Percentiles rank a stretch among this genome's conserved stretches.
These are phyloP conservation scores for Hura crepitans DNA, from an alignment of 441 rosid species.

Conservation along the genomic window DNA sequence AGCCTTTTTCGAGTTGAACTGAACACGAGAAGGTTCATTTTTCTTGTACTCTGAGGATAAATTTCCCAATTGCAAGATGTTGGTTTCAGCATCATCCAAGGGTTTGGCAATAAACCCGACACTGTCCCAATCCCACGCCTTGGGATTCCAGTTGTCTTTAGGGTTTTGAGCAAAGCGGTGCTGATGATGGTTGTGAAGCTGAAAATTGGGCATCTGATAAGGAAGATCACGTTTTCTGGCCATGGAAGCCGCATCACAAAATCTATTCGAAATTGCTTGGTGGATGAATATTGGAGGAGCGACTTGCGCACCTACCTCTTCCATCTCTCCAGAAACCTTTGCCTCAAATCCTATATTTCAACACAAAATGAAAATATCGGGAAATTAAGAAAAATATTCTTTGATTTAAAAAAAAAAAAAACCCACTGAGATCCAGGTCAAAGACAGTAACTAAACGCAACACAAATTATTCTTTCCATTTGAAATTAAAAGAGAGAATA, in stretches of 20 bases:
- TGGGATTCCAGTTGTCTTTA: conserved; percentile 61
- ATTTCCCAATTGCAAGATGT: conserved; percentile 35
- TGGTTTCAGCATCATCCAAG: conserved; percentile 25
- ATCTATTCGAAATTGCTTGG: conserved; percentile 41
- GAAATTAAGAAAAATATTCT: background rate
- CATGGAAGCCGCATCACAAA: conserved; percentile 39
- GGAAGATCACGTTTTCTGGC: conserved; percentile 63
- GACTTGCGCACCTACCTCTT: conserved; percentile 70
- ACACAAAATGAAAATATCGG: background rate
- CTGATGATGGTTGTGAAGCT: conserved; percentile 32
- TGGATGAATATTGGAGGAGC: conserved; percentile 60
- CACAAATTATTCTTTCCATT: background rate
- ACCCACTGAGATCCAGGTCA: background rate
- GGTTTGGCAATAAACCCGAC: conserved; percentile 64
- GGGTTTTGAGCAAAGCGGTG: conserved; percentile 30
- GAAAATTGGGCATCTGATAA: conserved; percentile 37
- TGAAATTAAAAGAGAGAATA: background rate
- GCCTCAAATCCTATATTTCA: background rate
- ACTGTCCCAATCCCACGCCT: conserved; percentile 78
- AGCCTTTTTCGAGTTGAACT: conserved; percentile 24
- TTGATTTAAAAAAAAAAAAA: background rate
- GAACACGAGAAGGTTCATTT: conserved; percentile 23
- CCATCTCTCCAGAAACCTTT: conserved; percentile 38
- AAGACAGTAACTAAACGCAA: background rate
- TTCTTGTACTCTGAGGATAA: conserved; percentile 24